Evolutionary conservation across 495 filamentous ascomycete genomes (phyloP).

Genomic region (Pyrenopolyporus hunteri): DNA sequence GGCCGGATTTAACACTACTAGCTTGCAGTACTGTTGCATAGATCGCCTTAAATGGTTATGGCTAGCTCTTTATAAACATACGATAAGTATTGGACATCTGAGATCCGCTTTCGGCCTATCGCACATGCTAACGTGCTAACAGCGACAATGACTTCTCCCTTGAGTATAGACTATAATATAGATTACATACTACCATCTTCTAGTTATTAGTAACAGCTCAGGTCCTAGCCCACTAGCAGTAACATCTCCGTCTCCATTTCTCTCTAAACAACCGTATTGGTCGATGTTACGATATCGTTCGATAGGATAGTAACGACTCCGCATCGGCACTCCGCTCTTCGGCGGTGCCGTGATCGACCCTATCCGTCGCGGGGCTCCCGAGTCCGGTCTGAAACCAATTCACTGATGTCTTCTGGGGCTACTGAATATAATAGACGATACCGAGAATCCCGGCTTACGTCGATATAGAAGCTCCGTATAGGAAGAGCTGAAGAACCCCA

Average conservation of each 20-base stretch:
- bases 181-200: background rate
- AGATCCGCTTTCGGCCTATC: background rate
- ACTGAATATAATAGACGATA: background rate
- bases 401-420: background rate
- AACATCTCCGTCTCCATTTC: background rate
- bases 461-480: no score
- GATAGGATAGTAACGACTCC: conserved; percentile 19
- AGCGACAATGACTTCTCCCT: no score
- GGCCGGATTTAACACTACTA: background rate
- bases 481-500: no score
- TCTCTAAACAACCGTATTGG: background rate
- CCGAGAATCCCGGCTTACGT: conserved; percentile 5
- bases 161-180: no score
- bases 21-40: background rate
- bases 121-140: background rate
- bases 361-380: conserved; percentile 28
- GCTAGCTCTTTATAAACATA: background rate
- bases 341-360: conserved; percentile 20
- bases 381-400: conserved; percentile 29
- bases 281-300: conserved; percentile 13
- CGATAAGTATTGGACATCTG: background rate
- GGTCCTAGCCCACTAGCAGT: background rate
- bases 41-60: background rate
- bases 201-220: background rate
- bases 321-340: conserved; percentile 32